phyloP scores from a whole-genome alignment of 1,284 basidiomycete species.

The Leccinum griseonigrum region DNA sequence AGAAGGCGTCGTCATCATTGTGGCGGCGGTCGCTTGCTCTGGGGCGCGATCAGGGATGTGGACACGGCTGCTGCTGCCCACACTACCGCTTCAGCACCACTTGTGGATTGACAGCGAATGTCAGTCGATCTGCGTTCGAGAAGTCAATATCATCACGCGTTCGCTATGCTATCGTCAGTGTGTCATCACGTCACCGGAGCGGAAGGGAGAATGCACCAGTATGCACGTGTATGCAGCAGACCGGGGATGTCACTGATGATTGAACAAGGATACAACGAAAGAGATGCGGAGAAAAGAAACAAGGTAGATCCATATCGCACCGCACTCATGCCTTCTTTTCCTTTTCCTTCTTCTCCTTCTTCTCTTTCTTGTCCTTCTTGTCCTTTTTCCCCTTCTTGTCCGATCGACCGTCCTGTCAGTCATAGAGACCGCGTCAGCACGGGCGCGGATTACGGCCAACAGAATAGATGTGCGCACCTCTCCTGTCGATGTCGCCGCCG shows the following conservation, averaged over 20 bases:
- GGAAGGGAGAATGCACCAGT: not conserved
- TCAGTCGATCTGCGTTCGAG: too few relatives aligned
- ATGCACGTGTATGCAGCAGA: not conserved
- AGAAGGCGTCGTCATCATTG: too few relatives aligned
- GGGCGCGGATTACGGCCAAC: not conserved
- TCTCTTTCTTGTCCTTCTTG: constrained; percentile 42
- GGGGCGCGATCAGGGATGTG: too few relatives aligned
- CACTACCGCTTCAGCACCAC: too few relatives aligned
- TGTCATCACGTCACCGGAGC: too few relatives aligned
- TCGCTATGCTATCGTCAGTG: too few relatives aligned
- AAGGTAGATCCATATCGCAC: constrained; percentile 1
- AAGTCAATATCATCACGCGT: too few relatives aligned
- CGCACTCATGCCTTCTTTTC: constrained; percentile 41
- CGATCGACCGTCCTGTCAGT: constrained; percentile 32
- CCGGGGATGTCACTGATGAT: constrained; percentile 29
- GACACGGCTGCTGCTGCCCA: too few relatives aligned
- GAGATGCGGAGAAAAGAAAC: constrained; percentile 1
- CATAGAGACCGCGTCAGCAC: constrained; percentile 6
- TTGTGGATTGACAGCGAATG: too few relatives aligned
- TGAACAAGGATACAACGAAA: constrained; percentile 9
- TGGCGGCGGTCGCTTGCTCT: too few relatives aligned
- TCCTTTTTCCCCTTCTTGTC: constrained; percentile 47
- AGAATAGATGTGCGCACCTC: constrained; percentile 30
- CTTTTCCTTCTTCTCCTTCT: constrained; percentile 47
- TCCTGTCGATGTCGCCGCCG: constrained; percentile 24